These are phyloP conservation scores for Chaetothyriales sp. DNA, from an alignment of 2,329 filamentous ascomycete genomes.

Conservation along the genomic window DNA sequence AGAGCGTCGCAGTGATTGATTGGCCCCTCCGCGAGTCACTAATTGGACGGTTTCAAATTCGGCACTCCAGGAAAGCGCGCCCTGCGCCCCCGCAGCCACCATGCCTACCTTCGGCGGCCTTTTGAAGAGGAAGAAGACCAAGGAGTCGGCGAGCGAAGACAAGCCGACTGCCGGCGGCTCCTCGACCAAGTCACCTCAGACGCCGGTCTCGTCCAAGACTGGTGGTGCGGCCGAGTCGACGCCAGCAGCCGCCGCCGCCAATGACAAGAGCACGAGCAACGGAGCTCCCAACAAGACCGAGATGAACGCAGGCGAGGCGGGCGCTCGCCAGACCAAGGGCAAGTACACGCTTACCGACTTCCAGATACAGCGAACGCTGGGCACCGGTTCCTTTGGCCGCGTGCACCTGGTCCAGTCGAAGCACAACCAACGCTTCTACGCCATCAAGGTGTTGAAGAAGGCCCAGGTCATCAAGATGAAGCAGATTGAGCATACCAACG, in stretches of 20 bases:
- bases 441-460: slow-evolving; percentile 97
- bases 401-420: slow-evolving; percentile 95
- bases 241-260: slow-evolving; percentile 14
- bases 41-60: slow-evolving; percentile 10
- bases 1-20: background rate
- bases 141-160: slow-evolving; percentile 25
- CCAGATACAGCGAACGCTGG: slow-evolving; percentile 73
- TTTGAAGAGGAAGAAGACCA: slow-evolving; percentile 83
- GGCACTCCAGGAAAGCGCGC: slow-evolving; percentile 11
- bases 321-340: slow-evolving; percentile 65
- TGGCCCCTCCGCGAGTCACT: background rate
- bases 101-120: slow-evolving; percentile 88
- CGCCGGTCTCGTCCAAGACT: slow-evolving; percentile 28
- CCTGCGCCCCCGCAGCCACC: slow-evolving; percentile 13
- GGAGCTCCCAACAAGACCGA: slow-evolving; percentile 10
- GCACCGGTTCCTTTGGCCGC: slow-evolving; percentile 90
- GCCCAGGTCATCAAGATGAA: slow-evolving; percentile 99
- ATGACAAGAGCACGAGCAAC: slow-evolving; percentile 17
- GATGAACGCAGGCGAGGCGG: slow-evolving; percentile 19
- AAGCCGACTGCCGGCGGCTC: slow-evolving; percentile 3
- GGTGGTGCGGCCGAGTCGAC: slow-evolving; percentile 20
- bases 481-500: slow-evolving; percentile 98
- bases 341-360: slow-evolving; percentile 95
- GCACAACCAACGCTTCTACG: slow-evolving; percentile 96
- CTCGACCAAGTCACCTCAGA: slow-evolving; percentile 35